Conservation (phyloP, 768 basidiomycete species). For the Mycena amicta region DNA sequence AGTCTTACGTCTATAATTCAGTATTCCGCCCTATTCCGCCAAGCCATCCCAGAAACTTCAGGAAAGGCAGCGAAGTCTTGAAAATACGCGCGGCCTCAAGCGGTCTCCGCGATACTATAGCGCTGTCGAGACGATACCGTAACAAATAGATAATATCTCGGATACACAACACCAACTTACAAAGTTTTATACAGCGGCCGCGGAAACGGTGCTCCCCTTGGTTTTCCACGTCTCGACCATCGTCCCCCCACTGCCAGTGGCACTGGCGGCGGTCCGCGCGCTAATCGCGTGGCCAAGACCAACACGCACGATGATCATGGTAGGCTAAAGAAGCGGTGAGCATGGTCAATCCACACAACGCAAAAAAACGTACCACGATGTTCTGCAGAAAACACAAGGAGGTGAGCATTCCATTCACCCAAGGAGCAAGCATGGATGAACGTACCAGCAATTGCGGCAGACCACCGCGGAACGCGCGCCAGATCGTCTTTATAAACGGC, state of each 20-base stretch:
- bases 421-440: too few relatives aligned
- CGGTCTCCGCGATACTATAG: too few relatives aligned
- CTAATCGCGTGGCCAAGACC: slow-evolving; percentile 10
- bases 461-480: slow-evolving; percentile 20
- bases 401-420: too few relatives aligned
- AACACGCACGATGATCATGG: slow-evolving; percentile 17
- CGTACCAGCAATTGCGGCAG: slow-evolving; percentile 14
- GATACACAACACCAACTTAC: not conserved
- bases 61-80: not conserved
- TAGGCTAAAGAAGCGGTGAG: too few relatives aligned
- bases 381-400: slow-evolving; percentile 5
- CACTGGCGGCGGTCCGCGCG: not conserved
- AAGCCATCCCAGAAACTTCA: not conserved
- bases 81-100: too few relatives aligned
- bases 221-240: not conserved
- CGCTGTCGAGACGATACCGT: too few relatives aligned
- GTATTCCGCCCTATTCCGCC: too few relatives aligned
- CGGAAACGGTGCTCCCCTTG: not conserved
- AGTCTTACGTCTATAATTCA: too few relatives aligned
- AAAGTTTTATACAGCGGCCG: not conserved
- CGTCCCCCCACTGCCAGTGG: not conserved
- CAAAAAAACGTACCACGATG: too few relatives aligned
- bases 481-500: slow-evolving; percentile 18
- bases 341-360: too few relatives aligned
- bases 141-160: not conserved